phyloP scores from a whole-genome alignment of 306 rosid genomes.

The Pachyrhizus erosus region DNA sequence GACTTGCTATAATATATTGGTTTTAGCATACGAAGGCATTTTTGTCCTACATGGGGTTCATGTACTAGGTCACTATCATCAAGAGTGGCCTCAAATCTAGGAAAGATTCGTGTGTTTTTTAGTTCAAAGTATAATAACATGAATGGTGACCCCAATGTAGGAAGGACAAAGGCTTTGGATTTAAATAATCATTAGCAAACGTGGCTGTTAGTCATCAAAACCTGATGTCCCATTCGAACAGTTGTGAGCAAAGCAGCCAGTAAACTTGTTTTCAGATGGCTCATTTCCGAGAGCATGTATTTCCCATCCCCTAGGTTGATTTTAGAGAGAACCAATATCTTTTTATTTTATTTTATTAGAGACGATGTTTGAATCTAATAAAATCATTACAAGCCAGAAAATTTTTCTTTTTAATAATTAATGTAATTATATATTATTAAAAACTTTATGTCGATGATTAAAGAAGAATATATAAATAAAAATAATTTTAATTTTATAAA shows the following conservation, averaged over 20 bases:
- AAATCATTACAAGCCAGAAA: too few relatives aligned
- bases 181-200: constrained; percentile 36
- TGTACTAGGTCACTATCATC: constrained; percentile 57
- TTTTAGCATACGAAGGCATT: constrained; percentile 31
- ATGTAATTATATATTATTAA: too few relatives aligned
- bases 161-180: constrained; percentile 30
- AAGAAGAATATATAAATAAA: too few relatives aligned
- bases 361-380: too few relatives aligned
- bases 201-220: constrained; percentile 43
- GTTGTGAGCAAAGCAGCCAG: background rate
- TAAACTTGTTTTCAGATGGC: constrained; percentile 14
- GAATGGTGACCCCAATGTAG: background rate
- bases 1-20: constrained; percentile 44
- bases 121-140: constrained; percentile 10
- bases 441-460: too few relatives aligned
- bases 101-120: constrained; percentile 56
- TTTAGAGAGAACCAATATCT: too few relatives aligned
- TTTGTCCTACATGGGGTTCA: constrained; percentile 57
- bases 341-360: too few relatives aligned
- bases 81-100: constrained; percentile 64
- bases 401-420: too few relatives aligned
- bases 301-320: too few relatives aligned
- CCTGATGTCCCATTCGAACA: constrained; percentile 30
- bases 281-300: background rate
- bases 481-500: too few relatives aligned